These are phyloP conservation scores for Metschnikowia proteae DNA, from an alignment of 805 yeast species.

Conservation along the genomic window DNA sequence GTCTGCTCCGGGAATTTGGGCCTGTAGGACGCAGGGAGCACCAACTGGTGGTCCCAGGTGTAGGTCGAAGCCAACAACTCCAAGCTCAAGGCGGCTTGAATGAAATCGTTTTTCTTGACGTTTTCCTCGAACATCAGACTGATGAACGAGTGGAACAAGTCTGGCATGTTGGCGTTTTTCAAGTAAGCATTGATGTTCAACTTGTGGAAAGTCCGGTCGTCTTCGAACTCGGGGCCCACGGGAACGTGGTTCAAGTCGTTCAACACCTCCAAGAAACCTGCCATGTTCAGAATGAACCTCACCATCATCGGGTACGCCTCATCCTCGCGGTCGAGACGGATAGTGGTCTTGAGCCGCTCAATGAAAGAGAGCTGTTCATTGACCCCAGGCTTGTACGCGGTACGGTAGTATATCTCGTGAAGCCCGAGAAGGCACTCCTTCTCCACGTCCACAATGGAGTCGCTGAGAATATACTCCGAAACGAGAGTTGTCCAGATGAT, in stretches of 20 bases:
- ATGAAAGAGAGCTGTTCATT: conserved; percentile 54
- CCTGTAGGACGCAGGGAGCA: conserved; percentile 52
- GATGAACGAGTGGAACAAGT: conserved; percentile 73
- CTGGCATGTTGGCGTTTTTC: conserved; percentile 74
- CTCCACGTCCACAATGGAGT: conserved; percentile 56
- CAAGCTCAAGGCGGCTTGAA: conserved; percentile 80
- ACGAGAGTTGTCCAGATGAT: conserved; percentile 69
- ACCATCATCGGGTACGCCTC: conserved; percentile 52
- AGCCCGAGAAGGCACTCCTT: conserved; percentile 60
- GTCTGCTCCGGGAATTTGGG: conserved; percentile 80
- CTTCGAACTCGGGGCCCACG: conserved; percentile 76
- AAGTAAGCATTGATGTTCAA: conserved; percentile 72
- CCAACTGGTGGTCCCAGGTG: conserved; percentile 62
- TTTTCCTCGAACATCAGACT: conserved; percentile 69
- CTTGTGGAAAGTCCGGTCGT: conserved; percentile 78
- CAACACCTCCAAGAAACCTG: conserved; percentile 61
- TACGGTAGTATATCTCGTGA: conserved; percentile 58
- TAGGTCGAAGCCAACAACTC: conserved; percentile 75
- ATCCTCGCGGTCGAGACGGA: conserved; percentile 59
- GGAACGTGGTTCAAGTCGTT: conserved; percentile 73
- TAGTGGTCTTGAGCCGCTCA: conserved; percentile 44
- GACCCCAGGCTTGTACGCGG: conserved; percentile 52
- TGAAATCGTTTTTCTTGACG: conserved; percentile 54
- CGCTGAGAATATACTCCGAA: conserved; percentile 60
- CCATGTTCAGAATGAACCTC: conserved; percentile 49